These are phyloP conservation scores for California macrophylla DNA, from an alignment of 441 rosid species.

Conservation along the genomic window DNA sequence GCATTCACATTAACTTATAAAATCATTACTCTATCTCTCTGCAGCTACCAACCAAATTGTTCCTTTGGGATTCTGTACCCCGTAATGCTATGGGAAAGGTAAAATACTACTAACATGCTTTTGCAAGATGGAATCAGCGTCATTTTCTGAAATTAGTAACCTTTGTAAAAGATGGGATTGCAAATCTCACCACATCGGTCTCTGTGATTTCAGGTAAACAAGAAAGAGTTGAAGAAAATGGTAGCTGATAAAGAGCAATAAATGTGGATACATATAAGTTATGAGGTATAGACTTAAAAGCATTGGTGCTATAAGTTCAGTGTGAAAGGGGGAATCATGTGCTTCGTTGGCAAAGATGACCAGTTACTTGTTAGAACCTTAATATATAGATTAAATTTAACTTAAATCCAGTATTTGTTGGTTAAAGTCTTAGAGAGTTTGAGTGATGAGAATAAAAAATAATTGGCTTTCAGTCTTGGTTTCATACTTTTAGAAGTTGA, in stretches of 20 bases:
- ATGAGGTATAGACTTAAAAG: background rate
- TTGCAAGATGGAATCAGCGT: background rate
- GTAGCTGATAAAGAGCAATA: slow-evolving; percentile 32
- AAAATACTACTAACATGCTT: background rate
- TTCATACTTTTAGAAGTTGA: too few relatives aligned
- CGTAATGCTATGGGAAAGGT: slow-evolving; percentile 99
- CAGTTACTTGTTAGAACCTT: background rate
- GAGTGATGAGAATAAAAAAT: too few relatives aligned
- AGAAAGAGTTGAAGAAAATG: slow-evolving; percentile 70
- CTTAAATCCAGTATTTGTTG: too few relatives aligned
- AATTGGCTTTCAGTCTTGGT: too few relatives aligned
- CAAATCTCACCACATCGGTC: background rate
- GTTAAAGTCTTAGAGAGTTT: too few relatives aligned
- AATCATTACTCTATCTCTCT: slow-evolving; percentile 5
- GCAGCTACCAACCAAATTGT: slow-evolving; percentile 74
- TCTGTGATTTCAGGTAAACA: slow-evolving; percentile 56
- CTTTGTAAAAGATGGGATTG: background rate
- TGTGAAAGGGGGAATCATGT: background rate
- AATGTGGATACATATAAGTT: slow-evolving; percentile 4
- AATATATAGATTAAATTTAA: too few relatives aligned
- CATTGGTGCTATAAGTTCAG: background rate
- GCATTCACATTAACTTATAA: background rate
- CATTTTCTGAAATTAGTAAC: background rate
- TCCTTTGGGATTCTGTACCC: slow-evolving; percentile 80
- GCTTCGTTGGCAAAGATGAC: background rate